Base-by-base conservation (phyloP, 2,329 filamentous ascomycete genomes). In the Penicillium griseofulvum region DNA sequence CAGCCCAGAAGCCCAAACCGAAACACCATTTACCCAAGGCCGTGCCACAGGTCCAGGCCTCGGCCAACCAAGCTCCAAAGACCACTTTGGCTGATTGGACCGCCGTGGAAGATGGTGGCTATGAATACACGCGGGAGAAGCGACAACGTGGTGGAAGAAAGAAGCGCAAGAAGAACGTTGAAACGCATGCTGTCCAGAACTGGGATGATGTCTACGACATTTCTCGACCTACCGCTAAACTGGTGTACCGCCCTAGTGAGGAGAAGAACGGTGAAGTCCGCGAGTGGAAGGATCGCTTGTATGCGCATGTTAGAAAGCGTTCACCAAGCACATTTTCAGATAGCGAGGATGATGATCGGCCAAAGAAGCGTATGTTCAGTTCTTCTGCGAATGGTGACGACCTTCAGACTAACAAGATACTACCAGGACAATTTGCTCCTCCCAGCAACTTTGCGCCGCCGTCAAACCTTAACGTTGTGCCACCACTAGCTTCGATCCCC, bases 131-230 rank as follows among this genome's bases (percentile, higher is more conserved):
- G 26, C 64, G 78, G 19, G 83, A 88, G 67, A 89, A 89, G 74
- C 83, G 86, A 53, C 85, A 89, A 68, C 85, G 90, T 47, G 90
- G 90, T 53, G 89, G 90, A 39, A 86, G 90, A 56, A 88, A 87
- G 75, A 91, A 89, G 74, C 87, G 87, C 69, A 87, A 88, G 74
- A 89, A 89, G 80, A 87, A 87, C 72, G 83, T 84, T 65, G 82
- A 85, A 57, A 81, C 83, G 60, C 78, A 84, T 6, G 78, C 80
- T 44, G 73, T 81, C 29, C 76, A 81, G n/a, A 87, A 96, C 68
- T 97, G 91, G 91, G 89, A 96, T 70, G 91, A 95, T 70, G 83
- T 94, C 24, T 97, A 96, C 71, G 92, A 96, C 67, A 90, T 91
- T 0, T 80, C 87, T 11, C 80, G 89, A 37, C 91, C 92, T 9